These are phyloP conservation scores for Crotalaria pallida DNA, from an alignment of 306 rosid genomes.

Conservation along the genomic window DNA sequence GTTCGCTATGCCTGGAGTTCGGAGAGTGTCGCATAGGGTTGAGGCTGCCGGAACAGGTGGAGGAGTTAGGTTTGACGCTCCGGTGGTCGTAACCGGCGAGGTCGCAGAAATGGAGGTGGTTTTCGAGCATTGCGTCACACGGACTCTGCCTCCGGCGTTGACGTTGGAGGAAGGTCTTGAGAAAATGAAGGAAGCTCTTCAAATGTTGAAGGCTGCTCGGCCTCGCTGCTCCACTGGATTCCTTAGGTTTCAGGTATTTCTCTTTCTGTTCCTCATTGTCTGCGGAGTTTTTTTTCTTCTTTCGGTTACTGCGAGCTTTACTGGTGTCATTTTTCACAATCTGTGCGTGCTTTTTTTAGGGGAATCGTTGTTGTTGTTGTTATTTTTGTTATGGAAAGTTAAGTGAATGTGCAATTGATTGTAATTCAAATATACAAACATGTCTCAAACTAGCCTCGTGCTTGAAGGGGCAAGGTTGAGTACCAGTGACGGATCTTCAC, in stretches of 20 bases:
- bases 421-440: not conserved
- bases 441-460: no score
- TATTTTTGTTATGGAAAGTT: not conserved
- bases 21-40: not conserved
- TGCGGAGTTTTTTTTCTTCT: no score
- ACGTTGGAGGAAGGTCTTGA: constrained; percentile 67
- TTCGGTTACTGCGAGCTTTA: not conserved
- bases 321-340: not conserved
- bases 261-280: not conserved
- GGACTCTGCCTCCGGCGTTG: constrained; percentile 63
- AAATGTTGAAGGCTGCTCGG: constrained; percentile 44
- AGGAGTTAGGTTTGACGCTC: constrained; percentile 34
- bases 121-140: constrained; percentile 66
- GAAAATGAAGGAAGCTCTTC: constrained; percentile 55
- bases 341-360: no score
- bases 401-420: not conserved
- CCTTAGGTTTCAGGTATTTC: constrained; percentile 75
- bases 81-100: constrained; percentile 19
- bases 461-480: no score
- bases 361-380: no score
- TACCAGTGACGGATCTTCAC: no score
- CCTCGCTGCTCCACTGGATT: constrained; percentile 52
- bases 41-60: constrained; percentile 11
- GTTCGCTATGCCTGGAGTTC: not conserved
- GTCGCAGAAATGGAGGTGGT: constrained; percentile 40